phyloP scores from a whole-genome alignment of 2,329 filamentous ascomycete species.

The Pleurostoma richardsiae region DNA sequence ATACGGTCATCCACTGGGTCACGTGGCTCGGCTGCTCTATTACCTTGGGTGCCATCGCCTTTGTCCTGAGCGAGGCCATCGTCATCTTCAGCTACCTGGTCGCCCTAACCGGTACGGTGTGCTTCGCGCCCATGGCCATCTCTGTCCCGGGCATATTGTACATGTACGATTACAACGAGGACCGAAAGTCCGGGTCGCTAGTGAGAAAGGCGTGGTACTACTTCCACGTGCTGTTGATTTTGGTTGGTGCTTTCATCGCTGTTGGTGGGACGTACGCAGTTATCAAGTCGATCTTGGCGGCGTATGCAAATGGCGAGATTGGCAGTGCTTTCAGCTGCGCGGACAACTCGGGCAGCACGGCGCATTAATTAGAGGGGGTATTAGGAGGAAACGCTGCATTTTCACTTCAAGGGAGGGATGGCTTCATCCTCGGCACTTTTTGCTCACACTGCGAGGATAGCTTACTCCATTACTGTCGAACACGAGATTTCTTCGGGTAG shows the following conservation, averaged over 20 bases:
- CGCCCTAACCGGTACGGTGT: slow-evolving; percentile 8
- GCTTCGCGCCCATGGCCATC: slow-evolving; percentile 7
- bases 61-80: slow-evolving; percentile 17
- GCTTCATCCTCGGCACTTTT: no score
- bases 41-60: slow-evolving; percentile 13
- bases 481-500: no score
- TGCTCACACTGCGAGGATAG: no score
- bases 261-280: slow-evolving; percentile 9
- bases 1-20: slow-evolving; percentile 20
- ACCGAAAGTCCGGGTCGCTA: background rate
- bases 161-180: slow-evolving; percentile 5
- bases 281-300: slow-evolving; percentile 6
- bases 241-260: slow-evolving; percentile 7
- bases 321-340: slow-evolving; percentile 9
- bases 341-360: background rate
- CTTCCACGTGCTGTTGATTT: slow-evolving; percentile 5
- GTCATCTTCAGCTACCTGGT: slow-evolving; percentile 18
- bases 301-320: slow-evolving; percentile 6
- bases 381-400: no score
- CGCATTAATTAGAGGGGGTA: no score
- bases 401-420: no score
- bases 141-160: slow-evolving; percentile 4
- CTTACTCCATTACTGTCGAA: no score
- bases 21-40: slow-evolving; percentile 21
- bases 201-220: slow-evolving; percentile 2